Evolutionary conservation across 208 protist genomes (phyloP).

Genomic region (Phytomonas sp.): DNA sequence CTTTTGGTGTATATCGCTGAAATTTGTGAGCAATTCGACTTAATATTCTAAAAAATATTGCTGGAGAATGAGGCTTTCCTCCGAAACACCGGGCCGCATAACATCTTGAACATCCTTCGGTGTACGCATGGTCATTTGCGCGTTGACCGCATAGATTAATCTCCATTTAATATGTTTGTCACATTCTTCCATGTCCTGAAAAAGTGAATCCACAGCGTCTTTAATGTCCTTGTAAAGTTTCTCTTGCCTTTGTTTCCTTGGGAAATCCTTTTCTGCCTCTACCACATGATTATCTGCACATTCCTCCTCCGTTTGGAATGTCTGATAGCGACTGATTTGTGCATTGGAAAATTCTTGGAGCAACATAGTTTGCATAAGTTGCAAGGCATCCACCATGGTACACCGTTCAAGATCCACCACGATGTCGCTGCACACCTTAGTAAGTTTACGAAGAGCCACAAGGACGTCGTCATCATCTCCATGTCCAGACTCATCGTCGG

Average conservation of each 20-base stretch:
- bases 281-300: neutral
- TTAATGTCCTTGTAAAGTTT: neutral
- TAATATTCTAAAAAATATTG: constrained; percentile 33
- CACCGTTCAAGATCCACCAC: constrained; percentile 16
- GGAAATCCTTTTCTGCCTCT: neutral
- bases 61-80: constrained; percentile 70
- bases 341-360: constrained; percentile 17
- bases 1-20: constrained; percentile 6
- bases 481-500: neutral
- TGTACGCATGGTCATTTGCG: constrained; percentile 37
- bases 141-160: constrained; percentile 43
- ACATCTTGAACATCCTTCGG: constrained; percentile 42
- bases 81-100: constrained; percentile 41
- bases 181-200: constrained; percentile 13
- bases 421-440: constrained; percentile 8
- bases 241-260: constrained; percentile 2
- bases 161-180: constrained; percentile 39
- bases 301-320: neutral
- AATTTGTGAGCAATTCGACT: neutral
- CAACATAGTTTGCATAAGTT: constrained; percentile 20
- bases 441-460: constrained; percentile 11
- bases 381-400: constrained; percentile 25
- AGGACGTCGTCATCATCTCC: neutral
- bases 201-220: neutral
- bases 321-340: constrained; percentile 6